Evolutionary conservation across 1,284 basidiomycete species (phyloP).

Genomic region (Austroboletus novae-zelandiae): DNA sequence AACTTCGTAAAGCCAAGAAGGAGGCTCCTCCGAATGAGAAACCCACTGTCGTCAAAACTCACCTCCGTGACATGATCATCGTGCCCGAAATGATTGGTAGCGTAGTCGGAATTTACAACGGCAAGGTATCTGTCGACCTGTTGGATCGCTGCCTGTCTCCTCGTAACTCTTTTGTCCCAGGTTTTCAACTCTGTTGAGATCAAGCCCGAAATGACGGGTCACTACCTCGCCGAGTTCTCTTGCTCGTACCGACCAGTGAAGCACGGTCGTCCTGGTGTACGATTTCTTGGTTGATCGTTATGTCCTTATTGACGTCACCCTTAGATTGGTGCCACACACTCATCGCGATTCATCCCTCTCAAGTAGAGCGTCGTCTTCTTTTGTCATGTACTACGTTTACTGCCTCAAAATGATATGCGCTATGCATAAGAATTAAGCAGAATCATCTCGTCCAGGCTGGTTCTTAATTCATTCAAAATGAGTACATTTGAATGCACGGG

Average conservation of each 20-base stretch:
- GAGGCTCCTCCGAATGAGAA: constrained; percentile 98
- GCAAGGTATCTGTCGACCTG: constrained; percentile 61
- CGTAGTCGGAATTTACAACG: constrained; percentile 97
- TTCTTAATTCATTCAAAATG: constrained; percentile 37
- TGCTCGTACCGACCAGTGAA: constrained; percentile 98
- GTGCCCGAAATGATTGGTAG: constrained; percentile 99
- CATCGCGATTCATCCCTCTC: constrained; percentile 56
- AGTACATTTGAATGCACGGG: constrained; percentile 43
- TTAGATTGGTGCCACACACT: constrained; percentile 92
- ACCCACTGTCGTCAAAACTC: constrained; percentile 98
- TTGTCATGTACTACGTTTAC: constrained; percentile 17
- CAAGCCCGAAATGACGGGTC: constrained; percentile 99
- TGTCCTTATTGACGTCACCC: constrained; percentile 7
- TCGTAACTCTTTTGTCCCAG: constrained; percentile 37
- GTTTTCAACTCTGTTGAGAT: constrained; percentile 97
- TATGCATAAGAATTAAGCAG: constrained; percentile 16
- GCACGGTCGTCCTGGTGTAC: constrained; percentile 96
- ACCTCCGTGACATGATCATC: constrained; percentile 99
- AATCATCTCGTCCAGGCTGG: constrained; percentile 1
- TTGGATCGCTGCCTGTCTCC: background rate
- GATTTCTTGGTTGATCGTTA: constrained; percentile 21
- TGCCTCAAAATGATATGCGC: constrained; percentile 29
- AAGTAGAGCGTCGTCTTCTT: constrained; percentile 39
- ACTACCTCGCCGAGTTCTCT: constrained; percentile 96
- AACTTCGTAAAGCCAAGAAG: constrained; percentile 99